Base-by-base conservation (phyloP, 352 stramenopile species). In the Globisporangium splendens region DNA sequence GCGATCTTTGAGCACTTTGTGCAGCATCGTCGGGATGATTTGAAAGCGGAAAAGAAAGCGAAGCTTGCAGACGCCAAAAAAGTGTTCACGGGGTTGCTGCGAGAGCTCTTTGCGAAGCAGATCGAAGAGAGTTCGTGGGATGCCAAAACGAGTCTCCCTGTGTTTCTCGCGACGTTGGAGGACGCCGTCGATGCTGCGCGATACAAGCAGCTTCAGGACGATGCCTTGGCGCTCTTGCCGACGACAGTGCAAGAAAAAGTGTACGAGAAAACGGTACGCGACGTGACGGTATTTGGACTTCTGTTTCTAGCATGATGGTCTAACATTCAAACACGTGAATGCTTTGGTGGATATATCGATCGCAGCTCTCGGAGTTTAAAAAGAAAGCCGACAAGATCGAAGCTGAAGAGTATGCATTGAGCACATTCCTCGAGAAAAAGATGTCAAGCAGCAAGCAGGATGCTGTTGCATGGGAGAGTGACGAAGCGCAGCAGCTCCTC, bases 1-100 rank as follows among this genome's bases (percentile, higher is more conserved):
- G 77, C 75, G 24, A 82, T 91, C 64, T 94, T 90, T 62, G 80
- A 94, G 21, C 73, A 91, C 33, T 94, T 92, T 62, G 69, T 92
- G 0, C 63, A 83, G 46, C 70, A 92, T 50, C 82, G 80, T 33
- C 77, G 78, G n/a, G 72, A 80, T n/a, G 80, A 91, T 47, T 41
- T 94, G 3, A 88, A 91, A 46, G 62, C 61, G 2, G 82, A 92
- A 61, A 91, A 89, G 68, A 94, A 94, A 54, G 60, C 59, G 46
- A 91, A 88, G 39, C 43, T 92, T n/a, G 83, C 80, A 43, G 63
- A 75, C 21, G 75, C 79, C 0, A 89, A 88, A 28, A 76, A 84
- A 55, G 28, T 69, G 1, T 86, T 90, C 3, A 51, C 55, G 2
- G 53, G 77, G 15, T 38, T 88, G 1, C 22, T 92, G 17, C 62